A percentile compares a stretch with the other conserved stretches of the same genome.
Conservation (phyloP, 2,329 filamentous ascomycete species). For the Chaetomium olivaceum region DNA sequence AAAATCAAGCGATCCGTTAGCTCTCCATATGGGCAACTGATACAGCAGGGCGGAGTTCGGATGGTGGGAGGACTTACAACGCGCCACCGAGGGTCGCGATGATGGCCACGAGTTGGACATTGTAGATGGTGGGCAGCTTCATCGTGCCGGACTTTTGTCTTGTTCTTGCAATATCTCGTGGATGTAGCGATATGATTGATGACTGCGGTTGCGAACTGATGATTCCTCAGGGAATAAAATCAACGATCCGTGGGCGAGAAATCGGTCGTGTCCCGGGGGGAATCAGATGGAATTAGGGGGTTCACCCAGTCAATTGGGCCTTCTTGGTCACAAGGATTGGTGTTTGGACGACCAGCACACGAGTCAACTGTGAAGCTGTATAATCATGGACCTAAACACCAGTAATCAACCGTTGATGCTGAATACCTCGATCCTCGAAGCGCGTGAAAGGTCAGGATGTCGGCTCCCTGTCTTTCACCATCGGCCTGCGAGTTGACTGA, state of each 20-base stretch:
- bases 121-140: slow-evolving; percentile 53
- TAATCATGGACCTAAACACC: too few species aligned
- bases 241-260: not conserved
- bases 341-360: too few species aligned
- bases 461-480: not conserved
- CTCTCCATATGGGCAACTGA: not conserved
- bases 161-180: not conserved
- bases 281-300: not conserved
- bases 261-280: not conserved
- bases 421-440: too few species aligned
- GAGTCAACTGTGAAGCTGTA: too few species aligned
- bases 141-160: slow-evolving; percentile 17
- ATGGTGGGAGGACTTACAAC: slow-evolving; percentile 40
- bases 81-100: slow-evolving; percentile 55
- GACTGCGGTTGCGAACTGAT: not conserved
- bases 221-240: not conserved
- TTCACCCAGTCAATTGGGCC: not conserved
- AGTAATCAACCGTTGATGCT: not conserved
- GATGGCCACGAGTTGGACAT: slow-evolving; percentile 54
- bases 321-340: not conserved
- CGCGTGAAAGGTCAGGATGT: not conserved
- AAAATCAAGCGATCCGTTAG: not conserved
- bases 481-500: slow-evolving; percentile 11
- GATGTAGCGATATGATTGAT: not conserved
- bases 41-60: not conserved